phyloP scores from a whole-genome alignment of 2,329 filamentous ascomycete species.

The Bipolaris bicolor region DNA sequence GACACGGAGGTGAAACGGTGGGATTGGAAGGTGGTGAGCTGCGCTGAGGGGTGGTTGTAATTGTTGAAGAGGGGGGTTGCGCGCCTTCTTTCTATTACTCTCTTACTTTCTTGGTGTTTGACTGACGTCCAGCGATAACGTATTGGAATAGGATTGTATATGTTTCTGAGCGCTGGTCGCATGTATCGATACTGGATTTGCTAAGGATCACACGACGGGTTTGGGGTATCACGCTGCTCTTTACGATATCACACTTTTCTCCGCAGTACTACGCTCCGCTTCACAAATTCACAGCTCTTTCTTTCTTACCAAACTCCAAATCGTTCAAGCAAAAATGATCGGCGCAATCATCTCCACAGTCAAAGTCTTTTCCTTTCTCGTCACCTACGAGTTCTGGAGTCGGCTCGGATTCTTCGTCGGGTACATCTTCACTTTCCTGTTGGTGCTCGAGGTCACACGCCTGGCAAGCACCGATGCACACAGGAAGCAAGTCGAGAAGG shows the following conservation, averaged over 20 bases:
- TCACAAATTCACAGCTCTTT: neutral
- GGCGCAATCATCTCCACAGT: slow-evolving; percentile 3
- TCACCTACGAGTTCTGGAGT: slow-evolving; percentile 22
- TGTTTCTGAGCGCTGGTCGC: no score
- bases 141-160: no score
- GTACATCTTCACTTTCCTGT: slow-evolving; percentile 28
- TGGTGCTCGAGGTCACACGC: slow-evolving; percentile 31
- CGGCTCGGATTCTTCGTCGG: slow-evolving; percentile 32
- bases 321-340: neutral
- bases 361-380: slow-evolving; percentile 19
- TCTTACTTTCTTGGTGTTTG: no score
- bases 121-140: no score
- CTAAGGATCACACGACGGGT: no score
- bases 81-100: no score
- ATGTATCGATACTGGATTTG: no score
- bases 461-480: slow-evolving; percentile 30
- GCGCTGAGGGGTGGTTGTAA: neutral
- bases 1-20: neutral
- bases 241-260: no score
- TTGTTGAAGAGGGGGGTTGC: no score
- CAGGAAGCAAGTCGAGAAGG: slow-evolving; percentile 31
- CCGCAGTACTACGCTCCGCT: no score
- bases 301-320: neutral
- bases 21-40: neutral
- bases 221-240: no score